Conservation (phyloP, 2,329 filamentous ascomycete genomes). For the Blumeria graminis region DNA sequence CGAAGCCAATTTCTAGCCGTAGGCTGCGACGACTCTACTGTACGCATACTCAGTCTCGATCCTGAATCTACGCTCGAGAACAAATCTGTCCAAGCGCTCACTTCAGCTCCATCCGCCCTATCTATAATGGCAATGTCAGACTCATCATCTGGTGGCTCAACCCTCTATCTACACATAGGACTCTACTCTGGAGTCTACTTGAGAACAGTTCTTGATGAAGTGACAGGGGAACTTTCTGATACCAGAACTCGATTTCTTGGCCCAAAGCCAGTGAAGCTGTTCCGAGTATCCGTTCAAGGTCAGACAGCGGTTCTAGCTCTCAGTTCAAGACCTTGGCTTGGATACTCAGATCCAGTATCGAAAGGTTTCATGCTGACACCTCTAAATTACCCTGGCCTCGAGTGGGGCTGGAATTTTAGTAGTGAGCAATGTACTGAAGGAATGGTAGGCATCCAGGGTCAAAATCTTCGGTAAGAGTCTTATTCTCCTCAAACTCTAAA, state of each 20-base stretch:
- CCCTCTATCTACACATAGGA: constrained; percentile 86
- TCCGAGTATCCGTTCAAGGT: constrained; percentile 69
- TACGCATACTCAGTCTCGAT: constrained; percentile 74
- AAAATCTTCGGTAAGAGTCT: constrained; percentile 52
- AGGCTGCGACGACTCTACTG: constrained; percentile 88
- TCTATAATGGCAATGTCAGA: constrained; percentile 92
- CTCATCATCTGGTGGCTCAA: constrained; percentile 67
- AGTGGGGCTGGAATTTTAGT: constrained; percentile 92
- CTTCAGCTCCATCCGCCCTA: constrained; percentile 67
- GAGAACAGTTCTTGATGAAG: constrained; percentile 78
- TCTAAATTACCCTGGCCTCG: constrained; percentile 63
- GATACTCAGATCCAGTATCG: constrained; percentile 71
- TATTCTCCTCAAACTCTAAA: constrained; percentile 6
- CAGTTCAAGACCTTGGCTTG: constrained; percentile 87
- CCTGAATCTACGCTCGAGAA: constrained; percentile 78
- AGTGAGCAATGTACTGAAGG: constrained; percentile 85
- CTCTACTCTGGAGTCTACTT: constrained; percentile 91
- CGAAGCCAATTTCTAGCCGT: constrained; percentile 87
- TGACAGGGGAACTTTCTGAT: constrained; percentile 86
- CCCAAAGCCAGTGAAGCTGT: constrained; percentile 70
- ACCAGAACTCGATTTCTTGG: constrained; percentile 88
- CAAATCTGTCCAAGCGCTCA: constrained; percentile 83
- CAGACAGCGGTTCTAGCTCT: constrained; percentile 70
- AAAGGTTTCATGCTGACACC: constrained; percentile 83
- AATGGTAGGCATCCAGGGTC: constrained; percentile 79